Conservation (phyloP, 495 filamentous ascomycete genomes). For the Cryomyces minteri region DNA sequence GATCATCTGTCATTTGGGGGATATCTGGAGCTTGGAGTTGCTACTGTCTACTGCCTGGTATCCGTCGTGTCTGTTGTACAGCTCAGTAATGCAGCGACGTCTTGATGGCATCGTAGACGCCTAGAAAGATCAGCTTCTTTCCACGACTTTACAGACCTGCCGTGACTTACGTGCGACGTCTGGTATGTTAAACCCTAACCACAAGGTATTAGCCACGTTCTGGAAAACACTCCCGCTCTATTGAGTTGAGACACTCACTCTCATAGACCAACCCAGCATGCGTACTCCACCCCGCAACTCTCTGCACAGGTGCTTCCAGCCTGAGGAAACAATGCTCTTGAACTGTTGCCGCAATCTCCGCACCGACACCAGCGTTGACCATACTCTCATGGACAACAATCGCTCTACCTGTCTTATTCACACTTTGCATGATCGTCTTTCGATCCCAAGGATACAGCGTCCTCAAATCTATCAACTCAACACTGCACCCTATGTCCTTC, state of each 20-base stretch:
- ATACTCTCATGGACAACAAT: constrained; percentile 93
- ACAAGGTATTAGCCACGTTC: background rate
- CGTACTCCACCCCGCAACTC: constrained; percentile 82
- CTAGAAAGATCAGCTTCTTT: constrained; percentile 15
- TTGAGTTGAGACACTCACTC: background rate
- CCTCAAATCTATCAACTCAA: constrained; percentile 82
- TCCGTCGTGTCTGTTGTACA: no score
- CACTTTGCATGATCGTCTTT: constrained; percentile 62
- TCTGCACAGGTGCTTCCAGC: constrained; percentile 79
- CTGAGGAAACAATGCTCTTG: constrained; percentile 77
- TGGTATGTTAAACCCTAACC: constrained; percentile 50
- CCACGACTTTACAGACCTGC: background rate
- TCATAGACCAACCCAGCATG: constrained; percentile 74
- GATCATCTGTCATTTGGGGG: no score
- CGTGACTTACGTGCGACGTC: constrained; percentile 70
- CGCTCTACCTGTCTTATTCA: constrained; percentile 75
- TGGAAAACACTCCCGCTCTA: background rate
- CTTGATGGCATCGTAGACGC: constrained; percentile 49
- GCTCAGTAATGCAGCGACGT: constrained; percentile 36
- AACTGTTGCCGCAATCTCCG: constrained; percentile 82
- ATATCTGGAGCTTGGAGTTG: no score
- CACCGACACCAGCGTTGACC: constrained; percentile 85
- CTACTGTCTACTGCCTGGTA: no score
- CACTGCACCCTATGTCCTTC: constrained; percentile 55
- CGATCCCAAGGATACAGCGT: constrained; percentile 96